These are phyloP conservation scores for Kurtzmaniella fragi DNA, from an alignment of 805 yeast species.

Conservation along the genomic window DNA sequence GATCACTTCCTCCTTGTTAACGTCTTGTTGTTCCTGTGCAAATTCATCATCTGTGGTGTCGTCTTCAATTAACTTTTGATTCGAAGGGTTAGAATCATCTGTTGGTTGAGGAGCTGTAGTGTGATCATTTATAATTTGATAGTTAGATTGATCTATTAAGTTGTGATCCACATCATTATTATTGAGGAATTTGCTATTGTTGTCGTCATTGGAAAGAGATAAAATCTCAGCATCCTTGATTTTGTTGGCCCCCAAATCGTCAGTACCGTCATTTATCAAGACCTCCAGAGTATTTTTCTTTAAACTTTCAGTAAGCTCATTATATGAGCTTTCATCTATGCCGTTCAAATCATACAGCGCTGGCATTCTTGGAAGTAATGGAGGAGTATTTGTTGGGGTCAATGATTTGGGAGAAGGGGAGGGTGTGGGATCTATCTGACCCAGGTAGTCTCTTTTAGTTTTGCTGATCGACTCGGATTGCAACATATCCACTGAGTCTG, in stretches of 20 bases:
- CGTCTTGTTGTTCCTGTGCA: no score
- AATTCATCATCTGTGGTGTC: no score
- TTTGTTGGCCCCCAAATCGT: not conserved
- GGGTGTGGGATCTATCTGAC: no score
- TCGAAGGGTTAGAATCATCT: no score
- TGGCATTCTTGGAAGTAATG: slow-evolving; percentile 18
- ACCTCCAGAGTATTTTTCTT: slow-evolving; percentile 1
- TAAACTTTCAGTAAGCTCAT: slow-evolving; percentile 8
- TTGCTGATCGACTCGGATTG: no score
- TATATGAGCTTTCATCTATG: slow-evolving; percentile 7
- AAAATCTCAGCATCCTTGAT: not conserved
- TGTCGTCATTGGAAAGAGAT: not conserved
- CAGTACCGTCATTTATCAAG: not conserved
- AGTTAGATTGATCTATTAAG: not conserved
- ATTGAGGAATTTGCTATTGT: not conserved
- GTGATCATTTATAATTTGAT: no score
- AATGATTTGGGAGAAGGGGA: no score
- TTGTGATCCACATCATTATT: not conserved
- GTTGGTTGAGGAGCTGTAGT: no score
- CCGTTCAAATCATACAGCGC: slow-evolving; percentile 18
- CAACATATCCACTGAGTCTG: no score
- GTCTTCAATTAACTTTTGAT: no score
- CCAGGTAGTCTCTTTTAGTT: no score
- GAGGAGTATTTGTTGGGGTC: slow-evolving; percentile 1
- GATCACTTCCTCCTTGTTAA: no score